Evolutionary conservation across 164 flowering plant species (phyloP).

Genomic region (Aristolochia fimbriata): DNA sequence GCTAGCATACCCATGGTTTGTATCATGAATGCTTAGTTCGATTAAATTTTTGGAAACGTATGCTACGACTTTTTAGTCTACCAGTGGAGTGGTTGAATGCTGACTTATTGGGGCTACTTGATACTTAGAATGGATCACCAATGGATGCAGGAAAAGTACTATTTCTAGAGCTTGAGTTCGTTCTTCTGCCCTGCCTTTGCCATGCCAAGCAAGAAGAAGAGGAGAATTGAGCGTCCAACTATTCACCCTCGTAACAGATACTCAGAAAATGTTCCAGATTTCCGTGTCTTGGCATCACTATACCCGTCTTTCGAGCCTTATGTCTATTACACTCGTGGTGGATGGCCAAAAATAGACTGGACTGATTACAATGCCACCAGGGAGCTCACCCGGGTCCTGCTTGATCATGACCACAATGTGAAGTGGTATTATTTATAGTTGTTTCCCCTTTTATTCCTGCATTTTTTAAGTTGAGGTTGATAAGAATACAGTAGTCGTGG

Average conservation of each 20-base stretch:
- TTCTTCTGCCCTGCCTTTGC: not conserved
- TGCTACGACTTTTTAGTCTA: too few relatives aligned
- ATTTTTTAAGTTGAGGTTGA: not conserved
- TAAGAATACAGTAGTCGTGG: not conserved
- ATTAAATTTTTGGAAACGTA: too few relatives aligned
- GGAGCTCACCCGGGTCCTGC: constrained; percentile 75
- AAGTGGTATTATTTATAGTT: constrained; percentile 36
- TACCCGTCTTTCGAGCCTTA: constrained; percentile 66
- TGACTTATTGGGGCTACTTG: too few relatives aligned
- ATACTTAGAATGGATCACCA: too few relatives aligned
- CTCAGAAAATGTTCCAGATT: constrained; percentile 75
- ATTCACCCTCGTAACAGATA: constrained; percentile 78
- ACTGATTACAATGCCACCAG: constrained; percentile 93
- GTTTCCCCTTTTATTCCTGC: too few relatives aligned
- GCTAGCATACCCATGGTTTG: too few relatives aligned
- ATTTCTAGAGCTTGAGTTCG: too few relatives aligned
- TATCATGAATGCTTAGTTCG: too few relatives aligned
- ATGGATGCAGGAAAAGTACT: too few relatives aligned
- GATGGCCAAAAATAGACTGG: constrained; percentile 78
- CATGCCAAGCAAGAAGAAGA: constrained; percentile 50
- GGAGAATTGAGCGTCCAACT: constrained; percentile 29
- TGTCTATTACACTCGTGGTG: constrained; percentile 53
- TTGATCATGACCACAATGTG: constrained; percentile 67
- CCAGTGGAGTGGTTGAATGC: too few relatives aligned
- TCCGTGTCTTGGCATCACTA: constrained; percentile 55